These are phyloP conservation scores for Suillus occidentalis DNA, from an alignment of 768 basidiomycete genomes.

Conservation along the genomic window DNA sequence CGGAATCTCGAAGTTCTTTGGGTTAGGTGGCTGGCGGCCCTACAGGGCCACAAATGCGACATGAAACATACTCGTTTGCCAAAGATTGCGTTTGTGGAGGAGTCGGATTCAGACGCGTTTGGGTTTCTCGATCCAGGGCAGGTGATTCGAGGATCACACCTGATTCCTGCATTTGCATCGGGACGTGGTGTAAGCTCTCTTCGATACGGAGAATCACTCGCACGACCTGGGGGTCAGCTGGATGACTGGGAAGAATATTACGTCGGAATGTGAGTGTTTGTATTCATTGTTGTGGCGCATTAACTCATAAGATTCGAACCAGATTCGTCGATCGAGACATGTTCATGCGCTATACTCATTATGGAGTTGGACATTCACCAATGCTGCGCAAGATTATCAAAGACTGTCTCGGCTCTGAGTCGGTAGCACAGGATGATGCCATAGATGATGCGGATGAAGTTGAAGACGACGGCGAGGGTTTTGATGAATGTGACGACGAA, in stretches of 20 bases:
- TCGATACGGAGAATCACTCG: background rate
- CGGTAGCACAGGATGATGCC: too few relatives aligned
- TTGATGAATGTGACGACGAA: too few relatives aligned
- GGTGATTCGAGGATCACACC: conserved; percentile 6
- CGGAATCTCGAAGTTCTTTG: conserved; percentile 8
- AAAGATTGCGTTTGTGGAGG: background rate
- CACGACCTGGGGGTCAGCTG: background rate
- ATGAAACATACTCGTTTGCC: background rate
- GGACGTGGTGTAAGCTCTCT: background rate
- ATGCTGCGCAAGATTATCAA: too few relatives aligned
- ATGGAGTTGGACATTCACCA: too few relatives aligned
- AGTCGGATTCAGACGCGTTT: background rate
- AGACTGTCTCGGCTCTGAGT: too few relatives aligned
- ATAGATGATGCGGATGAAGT: too few relatives aligned
- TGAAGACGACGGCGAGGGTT: too few relatives aligned
- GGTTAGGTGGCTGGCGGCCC: conserved; percentile 7
- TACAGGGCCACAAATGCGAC: too few relatives aligned
- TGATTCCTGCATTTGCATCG: conserved; percentile 11
- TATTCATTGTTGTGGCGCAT: too few relatives aligned
- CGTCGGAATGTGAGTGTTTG: background rate
- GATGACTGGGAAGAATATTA: background rate
- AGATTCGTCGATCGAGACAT: too few relatives aligned
- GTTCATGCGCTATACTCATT: too few relatives aligned
- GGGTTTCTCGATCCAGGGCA: conserved; percentile 11
- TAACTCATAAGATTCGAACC: too few relatives aligned